These are phyloP conservation scores for Colletotrichum sublineola DNA, from an alignment of 2,329 filamentous ascomycete species.

Conservation along the genomic window DNA sequence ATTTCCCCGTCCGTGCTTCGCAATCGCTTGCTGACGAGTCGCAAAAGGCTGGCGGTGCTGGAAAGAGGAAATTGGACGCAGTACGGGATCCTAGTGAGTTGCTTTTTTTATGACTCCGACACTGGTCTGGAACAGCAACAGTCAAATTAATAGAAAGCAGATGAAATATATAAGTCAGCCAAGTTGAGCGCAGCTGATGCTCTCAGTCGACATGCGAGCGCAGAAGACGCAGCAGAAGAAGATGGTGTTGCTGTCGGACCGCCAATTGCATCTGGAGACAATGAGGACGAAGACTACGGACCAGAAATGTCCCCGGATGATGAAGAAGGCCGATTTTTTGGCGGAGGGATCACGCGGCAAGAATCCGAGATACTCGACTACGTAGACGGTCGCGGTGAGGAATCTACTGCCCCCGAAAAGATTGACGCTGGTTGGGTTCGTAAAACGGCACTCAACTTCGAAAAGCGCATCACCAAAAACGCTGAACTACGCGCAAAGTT, in stretches of 20 bases:
- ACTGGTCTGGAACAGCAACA: not conserved
- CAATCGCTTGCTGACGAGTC: conserved; percentile 42
- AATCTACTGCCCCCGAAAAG: conserved; percentile 71
- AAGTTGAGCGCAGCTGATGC: conserved; percentile 62
- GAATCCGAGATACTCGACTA: conserved; percentile 90
- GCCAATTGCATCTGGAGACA: conserved; percentile 60
- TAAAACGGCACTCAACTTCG: conserved; percentile 84
- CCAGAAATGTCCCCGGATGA: conserved; percentile 68
- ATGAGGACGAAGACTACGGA: conserved; percentile 58
- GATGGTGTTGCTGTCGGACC: conserved; percentile 65
- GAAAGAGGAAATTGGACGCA: conserved; percentile 75
- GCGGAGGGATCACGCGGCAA: conserved; percentile 85
- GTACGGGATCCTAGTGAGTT: conserved; percentile 72
- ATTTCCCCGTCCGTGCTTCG: not conserved
- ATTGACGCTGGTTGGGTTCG: conserved; percentile 89
- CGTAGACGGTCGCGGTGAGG: conserved; percentile 70
- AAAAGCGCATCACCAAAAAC: conserved; percentile 92
- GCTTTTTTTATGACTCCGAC: no score
- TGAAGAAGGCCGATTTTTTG: conserved; percentile 96
- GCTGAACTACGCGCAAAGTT: conserved; percentile 88
- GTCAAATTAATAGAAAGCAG: conserved; percentile 51
- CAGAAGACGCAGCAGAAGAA: conserved; percentile 59
- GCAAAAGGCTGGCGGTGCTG: conserved; percentile 60
- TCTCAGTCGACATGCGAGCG: conserved; percentile 59
- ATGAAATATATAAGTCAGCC: conserved; percentile 74